Base-by-base conservation (phyloP, 768 basidiomycete species). In the Trametes gibbosa region DNA sequence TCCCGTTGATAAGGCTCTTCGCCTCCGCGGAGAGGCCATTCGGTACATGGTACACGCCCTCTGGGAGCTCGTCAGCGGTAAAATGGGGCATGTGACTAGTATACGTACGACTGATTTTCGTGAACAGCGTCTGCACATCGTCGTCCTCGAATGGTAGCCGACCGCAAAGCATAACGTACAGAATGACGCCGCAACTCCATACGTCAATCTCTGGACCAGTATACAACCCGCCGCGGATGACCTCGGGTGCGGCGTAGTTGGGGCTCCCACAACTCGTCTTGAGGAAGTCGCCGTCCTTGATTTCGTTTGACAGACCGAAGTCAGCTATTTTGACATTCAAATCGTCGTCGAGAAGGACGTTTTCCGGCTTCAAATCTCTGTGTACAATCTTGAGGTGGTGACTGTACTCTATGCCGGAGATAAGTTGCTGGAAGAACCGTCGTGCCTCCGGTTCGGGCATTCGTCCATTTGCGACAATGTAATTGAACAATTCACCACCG, bases 181-280 rank as follows among this genome's bases (percentile, higher is more conserved):
- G 82, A 65, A 99, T 98, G n/a, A 99, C 96, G 0, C 97, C 97
- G 55, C 92, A 92, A 65, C 92, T 94, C 97, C 97, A 99, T 12
- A 98, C 94, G 64, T 99, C 97, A 68, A 98, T 97, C 74, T 98
- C 97, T 0, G 96, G 95, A 0, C 97, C 97, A 0, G 94, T 94
- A 70, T 99, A 99, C 8, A 95, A 81, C 27, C 92, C 91, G 5
- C 97, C 97, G 17, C 89, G 84, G 63, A 99, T 97, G 67, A 99
- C 96, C 70, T 99, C 97, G 1, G 97, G 97, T 0, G 97, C 96
- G 55, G 97, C 97, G 67, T 99, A 99, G 72, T 99, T 98, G 0
- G 97, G 97, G 70, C 92, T 95, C 1, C 97, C 96, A 72, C 97
- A 99, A 65, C 92, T 95, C 9, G 97, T 99, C 68, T 94, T 93